phyloP scores from a whole-genome alignment of 106 monocot species.

The Dendrobium chrysotoxum region DNA sequence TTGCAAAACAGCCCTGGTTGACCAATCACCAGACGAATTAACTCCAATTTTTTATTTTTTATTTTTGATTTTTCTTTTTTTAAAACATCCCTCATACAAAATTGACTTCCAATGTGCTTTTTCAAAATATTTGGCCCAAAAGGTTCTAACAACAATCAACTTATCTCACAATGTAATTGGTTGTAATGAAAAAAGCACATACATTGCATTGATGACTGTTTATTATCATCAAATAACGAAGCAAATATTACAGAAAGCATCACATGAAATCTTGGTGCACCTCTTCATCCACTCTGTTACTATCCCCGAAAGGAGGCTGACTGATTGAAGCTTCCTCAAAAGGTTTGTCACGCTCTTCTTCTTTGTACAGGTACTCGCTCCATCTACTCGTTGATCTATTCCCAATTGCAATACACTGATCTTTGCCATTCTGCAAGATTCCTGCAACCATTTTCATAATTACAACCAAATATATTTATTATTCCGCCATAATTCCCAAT shows the following conservation, averaged over 20 bases:
- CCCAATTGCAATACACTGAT: background rate
- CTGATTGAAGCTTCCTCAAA: background rate
- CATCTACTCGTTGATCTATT: background rate
- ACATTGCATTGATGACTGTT: no score
- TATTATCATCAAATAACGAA: no score
- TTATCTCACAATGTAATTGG: no score
- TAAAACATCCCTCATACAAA: no score
- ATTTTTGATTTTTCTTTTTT: no score
- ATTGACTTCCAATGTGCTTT: no score
- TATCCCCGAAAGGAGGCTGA: background rate
- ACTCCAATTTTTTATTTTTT: no score
- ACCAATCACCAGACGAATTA: no score
- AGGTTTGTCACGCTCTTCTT: background rate
- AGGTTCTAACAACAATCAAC: no score
- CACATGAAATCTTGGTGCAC: constrained; percentile 5
- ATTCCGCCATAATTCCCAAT: background rate
- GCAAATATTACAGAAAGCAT: background rate
- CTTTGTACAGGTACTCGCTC: background rate
- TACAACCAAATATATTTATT: background rate
- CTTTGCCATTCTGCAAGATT: background rate
- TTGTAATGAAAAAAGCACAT: no score
- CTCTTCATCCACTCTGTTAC: background rate
- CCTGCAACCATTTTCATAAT: background rate
- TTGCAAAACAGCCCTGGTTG: no score
- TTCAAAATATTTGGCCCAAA: no score